Conservation (phyloP, 805 yeast species). For the Saturnispora dispora region DNA sequence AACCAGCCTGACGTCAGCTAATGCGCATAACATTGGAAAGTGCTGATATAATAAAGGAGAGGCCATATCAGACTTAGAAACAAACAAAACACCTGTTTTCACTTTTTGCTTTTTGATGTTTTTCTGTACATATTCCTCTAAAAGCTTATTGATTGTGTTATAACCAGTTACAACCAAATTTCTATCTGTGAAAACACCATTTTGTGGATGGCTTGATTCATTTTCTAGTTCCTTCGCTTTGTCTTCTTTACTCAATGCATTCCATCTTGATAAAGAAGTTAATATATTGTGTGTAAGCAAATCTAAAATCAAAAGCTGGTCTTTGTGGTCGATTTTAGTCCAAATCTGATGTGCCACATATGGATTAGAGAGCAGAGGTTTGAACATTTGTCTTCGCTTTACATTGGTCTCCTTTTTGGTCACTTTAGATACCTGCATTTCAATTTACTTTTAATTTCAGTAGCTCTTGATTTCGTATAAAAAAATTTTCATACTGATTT, state of each 20-base stretch:
- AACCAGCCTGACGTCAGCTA: constrained; percentile 47
- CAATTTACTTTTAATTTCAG: not conserved
- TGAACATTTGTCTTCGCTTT: constrained; percentile 47
- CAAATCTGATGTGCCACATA: constrained; percentile 36
- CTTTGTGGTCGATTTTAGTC: constrained; percentile 32
- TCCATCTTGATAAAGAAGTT: constrained; percentile 14
- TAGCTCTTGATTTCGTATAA: not conserved
- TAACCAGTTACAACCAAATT: constrained; percentile 37
- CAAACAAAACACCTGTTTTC: constrained; percentile 37
- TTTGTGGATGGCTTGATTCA: not conserved
- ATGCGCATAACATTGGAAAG: constrained; percentile 46
- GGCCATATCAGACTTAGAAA: constrained; percentile 36
- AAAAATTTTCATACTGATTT: not conserved
- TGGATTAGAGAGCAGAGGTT: constrained; percentile 59
- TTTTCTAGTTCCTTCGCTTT: constrained; percentile 21
- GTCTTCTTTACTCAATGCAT: constrained; percentile 18
- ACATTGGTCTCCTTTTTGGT: constrained; percentile 34
- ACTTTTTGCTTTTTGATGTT: constrained; percentile 10
- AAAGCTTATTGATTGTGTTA: constrained; percentile 41
- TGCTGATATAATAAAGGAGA: constrained; percentile 45
- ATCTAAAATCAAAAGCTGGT: constrained; percentile 26
- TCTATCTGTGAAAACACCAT: constrained; percentile 1
- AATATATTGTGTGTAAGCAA: constrained; percentile 10
- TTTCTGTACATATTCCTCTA: constrained; percentile 36
- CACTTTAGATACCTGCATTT: not conserved